These are phyloP conservation scores for Triticum urartu DNA, from an alignment of 176 grass and related monocot species.

Conservation along the genomic window DNA sequence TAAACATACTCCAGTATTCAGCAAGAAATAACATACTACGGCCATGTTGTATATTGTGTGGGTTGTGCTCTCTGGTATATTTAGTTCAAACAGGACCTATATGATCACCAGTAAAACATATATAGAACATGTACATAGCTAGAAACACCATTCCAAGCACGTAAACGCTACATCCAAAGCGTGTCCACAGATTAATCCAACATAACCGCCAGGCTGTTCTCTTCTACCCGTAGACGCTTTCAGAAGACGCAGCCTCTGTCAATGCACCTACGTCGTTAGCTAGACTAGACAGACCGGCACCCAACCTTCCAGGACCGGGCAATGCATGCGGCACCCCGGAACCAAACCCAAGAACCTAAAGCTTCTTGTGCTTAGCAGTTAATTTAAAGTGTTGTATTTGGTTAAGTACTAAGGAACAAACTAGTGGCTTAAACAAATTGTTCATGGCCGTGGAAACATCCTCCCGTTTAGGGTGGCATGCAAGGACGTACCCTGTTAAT, in stretches of 20 bases:
- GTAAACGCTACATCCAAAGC: not conserved
- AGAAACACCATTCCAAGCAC: not conserved
- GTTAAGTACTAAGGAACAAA: no score
- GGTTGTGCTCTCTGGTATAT: no score
- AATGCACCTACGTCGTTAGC: no score
- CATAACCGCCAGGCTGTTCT: not conserved
- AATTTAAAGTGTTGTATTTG: not conserved
- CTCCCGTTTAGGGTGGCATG: not conserved
- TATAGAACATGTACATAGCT: no score
- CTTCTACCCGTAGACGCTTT: not conserved
- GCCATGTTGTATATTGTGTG: no score
- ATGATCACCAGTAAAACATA: no score
- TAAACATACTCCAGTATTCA: no score
- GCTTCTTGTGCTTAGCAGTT: not conserved
- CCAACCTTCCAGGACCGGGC: not conserved
- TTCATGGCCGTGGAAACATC: not conserved
- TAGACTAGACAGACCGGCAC: not conserved
- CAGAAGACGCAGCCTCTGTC: not conserved
- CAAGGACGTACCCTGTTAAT: not conserved
- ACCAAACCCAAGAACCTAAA: not conserved
- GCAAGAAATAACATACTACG: no score
- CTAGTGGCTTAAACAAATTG: not conserved
- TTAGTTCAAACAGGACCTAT: no score
- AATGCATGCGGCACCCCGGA: not conserved
- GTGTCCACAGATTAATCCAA: not conserved